Percentiles rank a stretch among this genome's conserved stretches.
Evolutionary conservation across 2,329 filamentous ascomycete genomes (phyloP).

Genomic region (Fusarium sp.): DNA sequence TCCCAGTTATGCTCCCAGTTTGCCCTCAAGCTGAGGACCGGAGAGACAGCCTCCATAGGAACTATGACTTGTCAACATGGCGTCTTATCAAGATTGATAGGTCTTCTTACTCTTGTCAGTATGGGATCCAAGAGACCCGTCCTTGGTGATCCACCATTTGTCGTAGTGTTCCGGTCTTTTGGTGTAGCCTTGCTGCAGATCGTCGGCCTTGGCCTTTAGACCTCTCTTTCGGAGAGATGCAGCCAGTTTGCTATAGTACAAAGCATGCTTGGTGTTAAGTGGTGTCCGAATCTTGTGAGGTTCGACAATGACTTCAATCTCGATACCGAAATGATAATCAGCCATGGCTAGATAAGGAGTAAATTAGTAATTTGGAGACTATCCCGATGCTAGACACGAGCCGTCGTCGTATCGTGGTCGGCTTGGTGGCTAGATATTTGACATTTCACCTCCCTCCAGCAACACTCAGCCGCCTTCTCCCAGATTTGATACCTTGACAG

Average conservation of each 20-base stretch:
- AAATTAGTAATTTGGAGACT: not conserved
- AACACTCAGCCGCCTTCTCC: not conserved
- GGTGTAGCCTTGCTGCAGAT: not conserved
- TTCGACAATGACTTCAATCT: not conserved
- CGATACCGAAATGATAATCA: not conserved
- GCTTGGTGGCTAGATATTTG: not conserved
- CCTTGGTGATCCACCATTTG: not conserved
- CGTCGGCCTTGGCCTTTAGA: not conserved
- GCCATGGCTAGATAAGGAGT: not conserved
- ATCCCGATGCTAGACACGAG: not conserved
- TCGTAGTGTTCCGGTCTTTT: not conserved
- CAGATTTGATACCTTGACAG: no score
- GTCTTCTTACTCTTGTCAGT: not conserved
- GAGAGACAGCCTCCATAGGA: not conserved
- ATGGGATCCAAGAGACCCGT: not conserved
- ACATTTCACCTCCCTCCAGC: not conserved
- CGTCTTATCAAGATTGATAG: not conserved
- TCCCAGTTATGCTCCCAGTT: not conserved
- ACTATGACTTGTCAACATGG: rapidly evolving
- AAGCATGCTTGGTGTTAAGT: not conserved
- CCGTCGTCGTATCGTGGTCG: no score
- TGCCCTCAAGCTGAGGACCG: not conserved
- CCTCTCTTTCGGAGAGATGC: not conserved
- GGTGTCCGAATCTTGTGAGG: not conserved
- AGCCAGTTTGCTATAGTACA: not conserved